Percentiles rank a stretch among this genome's conserved stretches.
These are phyloP conservation scores for Diutina mesorugosa DNA, from an alignment of 1,139 yeast genomes.

Conservation along the genomic window DNA sequence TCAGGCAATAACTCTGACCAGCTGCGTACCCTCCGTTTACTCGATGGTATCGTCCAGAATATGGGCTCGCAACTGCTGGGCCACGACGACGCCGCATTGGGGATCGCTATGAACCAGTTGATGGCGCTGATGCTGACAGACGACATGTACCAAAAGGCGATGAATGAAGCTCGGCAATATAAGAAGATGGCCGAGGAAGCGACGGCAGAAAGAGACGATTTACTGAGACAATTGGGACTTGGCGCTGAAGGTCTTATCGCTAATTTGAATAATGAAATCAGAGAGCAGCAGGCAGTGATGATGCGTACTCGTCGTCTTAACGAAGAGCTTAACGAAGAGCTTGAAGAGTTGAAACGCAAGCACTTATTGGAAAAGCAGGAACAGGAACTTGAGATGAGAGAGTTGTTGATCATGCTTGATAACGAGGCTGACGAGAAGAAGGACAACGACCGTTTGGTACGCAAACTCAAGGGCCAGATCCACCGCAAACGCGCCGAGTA, in stretches of 20 bases:
- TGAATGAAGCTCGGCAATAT: constrained; percentile 56
- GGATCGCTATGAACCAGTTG: constrained; percentile 71
- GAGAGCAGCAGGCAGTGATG: constrained; percentile 62
- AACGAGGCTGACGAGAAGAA: constrained; percentile 22
- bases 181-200: constrained; percentile 67
- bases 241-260: constrained; percentile 81
- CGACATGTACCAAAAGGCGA: constrained; percentile 75
- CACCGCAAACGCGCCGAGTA: constrained; percentile 52
- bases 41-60: constrained; percentile 76
- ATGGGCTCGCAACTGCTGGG: constrained; percentile 39
- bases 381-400: constrained; percentile 82
- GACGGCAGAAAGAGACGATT: constrained; percentile 71
- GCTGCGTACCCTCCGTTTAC: constrained; percentile 57
- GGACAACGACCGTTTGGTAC: constrained; percentile 30
- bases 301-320: constrained; percentile 55
- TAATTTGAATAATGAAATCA: constrained; percentile 54
- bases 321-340: constrained; percentile 49
- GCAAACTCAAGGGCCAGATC: constrained; percentile 44
- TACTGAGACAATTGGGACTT: constrained; percentile 58
- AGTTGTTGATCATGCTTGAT: constrained; percentile 58
- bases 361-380: constrained; percentile 71
- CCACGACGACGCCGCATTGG: constrained; percentile 65
- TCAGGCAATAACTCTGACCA: constrained; percentile 43
- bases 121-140: constrained; percentile 78
- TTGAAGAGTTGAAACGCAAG: constrained; percentile 58